These are phyloP conservation scores for Dentipellis fragilis DNA, from an alignment of 768 basidiomycete genomes.

Conservation along the genomic window DNA sequence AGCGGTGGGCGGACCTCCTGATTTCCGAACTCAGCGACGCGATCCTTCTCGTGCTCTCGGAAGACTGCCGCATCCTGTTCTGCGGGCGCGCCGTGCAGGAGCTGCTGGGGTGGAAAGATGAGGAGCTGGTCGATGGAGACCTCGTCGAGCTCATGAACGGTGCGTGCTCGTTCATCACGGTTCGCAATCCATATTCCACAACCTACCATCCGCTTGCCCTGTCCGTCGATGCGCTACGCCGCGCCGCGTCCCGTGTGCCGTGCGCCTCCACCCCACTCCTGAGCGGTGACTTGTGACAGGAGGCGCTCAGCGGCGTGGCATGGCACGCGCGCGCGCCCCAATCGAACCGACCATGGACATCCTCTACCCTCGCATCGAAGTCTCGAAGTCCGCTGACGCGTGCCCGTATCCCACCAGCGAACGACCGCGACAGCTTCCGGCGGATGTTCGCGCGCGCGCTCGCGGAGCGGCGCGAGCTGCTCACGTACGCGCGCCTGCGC, in stretches of 20 bases:
- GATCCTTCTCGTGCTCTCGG: conserved; percentile 58
- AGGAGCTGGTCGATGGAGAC: conserved; percentile 61
- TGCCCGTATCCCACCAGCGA: conserved; percentile 29
- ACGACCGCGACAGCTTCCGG: conserved; percentile 41
- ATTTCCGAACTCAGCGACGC: conserved; percentile 68
- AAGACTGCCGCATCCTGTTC: conserved; percentile 53
- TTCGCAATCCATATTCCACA: conserved; percentile 2
- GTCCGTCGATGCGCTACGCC: no score
- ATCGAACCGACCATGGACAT: no score
- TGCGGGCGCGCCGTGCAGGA: conserved; percentile 60
- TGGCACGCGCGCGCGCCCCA: no score
- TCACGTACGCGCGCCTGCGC: conserved; percentile 52
- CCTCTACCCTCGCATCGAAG: no score
- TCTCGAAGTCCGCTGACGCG: not conserved
- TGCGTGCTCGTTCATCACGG: conserved; percentile 26
- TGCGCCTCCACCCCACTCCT: no score
- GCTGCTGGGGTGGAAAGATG: conserved; percentile 68
- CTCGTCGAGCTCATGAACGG: conserved; percentile 57
- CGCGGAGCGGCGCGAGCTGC: conserved; percentile 37
- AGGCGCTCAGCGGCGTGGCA: no score
- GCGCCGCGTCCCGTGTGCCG: no score
- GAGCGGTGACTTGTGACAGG: no score
- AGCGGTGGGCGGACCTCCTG: conserved; percentile 79
- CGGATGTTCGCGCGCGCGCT: conserved; percentile 46
- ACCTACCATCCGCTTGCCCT: not conserved